Base-by-base conservation (phyloP, 176 grass and related monocot species). In the Aegilops bicornis region DNA sequence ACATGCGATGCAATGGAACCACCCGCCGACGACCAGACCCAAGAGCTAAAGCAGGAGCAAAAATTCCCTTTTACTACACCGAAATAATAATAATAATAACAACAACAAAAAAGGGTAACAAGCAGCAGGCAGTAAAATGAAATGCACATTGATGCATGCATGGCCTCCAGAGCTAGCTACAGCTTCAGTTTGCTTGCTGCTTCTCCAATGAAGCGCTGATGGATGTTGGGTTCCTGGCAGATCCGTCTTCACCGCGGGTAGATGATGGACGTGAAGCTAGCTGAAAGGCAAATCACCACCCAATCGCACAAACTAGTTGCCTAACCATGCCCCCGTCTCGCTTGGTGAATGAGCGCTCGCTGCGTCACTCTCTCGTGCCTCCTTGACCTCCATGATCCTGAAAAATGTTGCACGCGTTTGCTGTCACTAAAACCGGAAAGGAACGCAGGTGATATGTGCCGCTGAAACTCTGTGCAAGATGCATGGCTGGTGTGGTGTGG, bases 381-480 rank as follows among this genome's bases (percentile, higher is more conserved):
- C 79, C 69, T 7, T 92, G 84, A 6, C 84, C 79, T 84, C 83
- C 87, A 68, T 64, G 47, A 79, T 82, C 88, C 91, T 92, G 88
- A 50, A 70, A 69, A 69, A 31, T 75, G 45, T 73, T 36, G 40
- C 64, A 66, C 45, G 40, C 47, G 35, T 58, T 68, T 50, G 7
- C 9, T 68, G 75, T 80, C 75, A 79, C 5, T 47, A 16, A 9
- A 40, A 45, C 14, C 0, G 11, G 27, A 62, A 86, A 58, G 50
- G 4, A 30, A 5, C 8, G 54, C 7, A 36, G n/a, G 39, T 64
- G 10, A 25, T 47, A 12, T 7, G 19, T 15, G 9, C 27, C 14
- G 12, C 36, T 48, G 64, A 22, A 71, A 68, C 67, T 36, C 9
- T 67, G 43, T 67, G 67, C 75, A 59, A 4, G 66, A 30, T 79